Conservation (phyloP, 345 rosid genomes). For the Punica granatum region DNA sequence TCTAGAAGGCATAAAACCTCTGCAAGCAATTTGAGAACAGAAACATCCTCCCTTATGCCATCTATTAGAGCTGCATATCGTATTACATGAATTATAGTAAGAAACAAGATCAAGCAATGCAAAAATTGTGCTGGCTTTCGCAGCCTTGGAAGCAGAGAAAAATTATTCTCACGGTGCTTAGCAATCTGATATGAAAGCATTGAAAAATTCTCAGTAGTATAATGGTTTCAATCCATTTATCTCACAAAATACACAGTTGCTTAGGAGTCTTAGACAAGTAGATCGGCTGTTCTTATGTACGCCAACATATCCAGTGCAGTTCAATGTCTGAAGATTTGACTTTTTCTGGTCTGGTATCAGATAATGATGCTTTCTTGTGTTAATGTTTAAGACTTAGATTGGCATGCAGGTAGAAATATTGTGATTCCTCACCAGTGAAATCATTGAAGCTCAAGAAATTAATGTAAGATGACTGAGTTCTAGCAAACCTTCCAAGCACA, state of each 20-base stretch:
- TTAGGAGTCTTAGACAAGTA: background rate
- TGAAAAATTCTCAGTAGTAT: background rate
- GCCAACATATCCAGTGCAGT: background rate
- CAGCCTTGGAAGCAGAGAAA: background rate
- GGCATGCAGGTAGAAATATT: background rate
- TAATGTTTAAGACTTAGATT: background rate
- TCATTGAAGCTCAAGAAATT: background rate
- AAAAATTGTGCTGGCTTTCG: background rate
- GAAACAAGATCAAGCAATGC: background rate
- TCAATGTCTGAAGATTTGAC: background rate
- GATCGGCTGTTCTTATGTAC: background rate
- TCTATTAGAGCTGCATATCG: conserved; percentile 64
- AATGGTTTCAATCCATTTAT: background rate
- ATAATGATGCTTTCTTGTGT: background rate
- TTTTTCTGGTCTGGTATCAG: background rate
- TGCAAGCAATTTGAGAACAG: conserved; percentile 77
- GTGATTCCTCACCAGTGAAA: background rate
- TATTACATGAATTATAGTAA: background rate
- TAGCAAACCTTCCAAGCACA: conserved; percentile 84
- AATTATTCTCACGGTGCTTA: background rate
- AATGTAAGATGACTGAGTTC: background rate
- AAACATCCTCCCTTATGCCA: conserved; percentile 65
- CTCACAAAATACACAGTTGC: background rate
- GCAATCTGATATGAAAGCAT: background rate
- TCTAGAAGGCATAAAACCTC: conserved; percentile 92